Evolutionary conservation across 2,329 filamentous ascomycete species (phyloP), one percentile per base, ranked within the genome.

Genomic region (Pseudogymnoascus sp.): DNA sequence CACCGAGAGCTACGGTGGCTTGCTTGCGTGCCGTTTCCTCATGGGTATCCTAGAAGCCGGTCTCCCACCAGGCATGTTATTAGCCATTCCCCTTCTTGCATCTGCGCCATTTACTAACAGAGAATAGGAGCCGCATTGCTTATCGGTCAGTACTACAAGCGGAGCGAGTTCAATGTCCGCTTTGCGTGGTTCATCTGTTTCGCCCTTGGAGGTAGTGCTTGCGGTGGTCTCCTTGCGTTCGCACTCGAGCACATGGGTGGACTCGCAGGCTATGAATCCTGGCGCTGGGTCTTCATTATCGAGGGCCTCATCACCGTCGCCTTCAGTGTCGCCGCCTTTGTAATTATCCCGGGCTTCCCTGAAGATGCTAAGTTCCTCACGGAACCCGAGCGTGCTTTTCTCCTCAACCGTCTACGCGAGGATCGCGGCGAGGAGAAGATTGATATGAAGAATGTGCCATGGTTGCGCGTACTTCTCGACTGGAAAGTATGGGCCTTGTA

Each of bases 201-300:
- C 73, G 76, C 70, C 72, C 50, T 56, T 2, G 76, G 71, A 62
- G 73, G 66, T 62, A 77, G 68, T 62, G 78, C 67, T 38, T 79
- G 68, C 71, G 78, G 72, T 67, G 76, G 74, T 60, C 70, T 78
- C 29, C 72, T 79, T n/a, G 77, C 77, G 0, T 78, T 76, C 62
- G 76, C 72, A 1, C 75, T 79, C 63, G 70, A 72, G 21, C 68
- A 75, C 42, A 74, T 80, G 70, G 71, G 77, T 35, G 78, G 77
- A 0, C 66, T 72, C 14, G 72, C 70, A 10, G 77, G 77, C 7
- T 76, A 76, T 61, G 68, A 68, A 40, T 72, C 74, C 14, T 79
- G 77, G 77, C 73, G 76, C 19, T 80, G 78, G 79, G 77, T 81
- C 37, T 81, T 81, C 68, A 78, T 81, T 31, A 64, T 67, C 14